Percentiles rank a stretch among this genome's conserved stretches.
Conservation (phyloP, 75 land plant genomes). For the Sequoiadendron giganteum region DNA sequence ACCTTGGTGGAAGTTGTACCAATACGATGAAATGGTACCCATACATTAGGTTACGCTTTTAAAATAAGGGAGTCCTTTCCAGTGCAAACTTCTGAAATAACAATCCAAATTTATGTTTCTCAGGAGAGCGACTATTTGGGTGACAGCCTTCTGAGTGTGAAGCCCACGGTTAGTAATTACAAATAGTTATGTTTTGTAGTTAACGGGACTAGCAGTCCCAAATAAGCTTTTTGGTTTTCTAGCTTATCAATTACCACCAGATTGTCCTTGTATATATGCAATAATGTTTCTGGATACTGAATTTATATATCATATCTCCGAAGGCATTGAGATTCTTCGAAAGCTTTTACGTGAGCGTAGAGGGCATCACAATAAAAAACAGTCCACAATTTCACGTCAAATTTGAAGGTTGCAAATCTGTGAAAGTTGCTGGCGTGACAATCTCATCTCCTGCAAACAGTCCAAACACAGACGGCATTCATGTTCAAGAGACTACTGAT, state of each 20-base stretch:
- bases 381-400: constrained; percentile 90
- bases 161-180: not conserved
- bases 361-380: constrained; percentile 43
- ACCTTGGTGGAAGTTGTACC: constrained; percentile 59
- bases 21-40: not conserved
- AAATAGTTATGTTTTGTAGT: not conserved
- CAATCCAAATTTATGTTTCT: too few species aligned
- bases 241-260: too few species aligned
- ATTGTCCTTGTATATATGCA: too few species aligned
- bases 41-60: too few species aligned
- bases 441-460: constrained; percentile 76
- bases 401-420: constrained; percentile 70
- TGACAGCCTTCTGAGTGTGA: not conserved
- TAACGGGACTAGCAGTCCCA: too few species aligned
- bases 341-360: constrained; percentile 24
- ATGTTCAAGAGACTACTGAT: constrained; percentile 72
- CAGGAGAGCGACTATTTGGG: not conserved
- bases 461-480: constrained; percentile 96
- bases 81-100: not conserved
- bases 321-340: constrained; percentile 28
- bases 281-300: constrained; percentile 66
- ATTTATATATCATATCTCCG: constrained; percentile 46
- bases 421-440: constrained; percentile 48
- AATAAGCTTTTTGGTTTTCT: too few species aligned
- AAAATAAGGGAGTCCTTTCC: not conserved